Conservation (phyloP, 345 rosid genomes). For the Anacardium occidentale region DNA sequence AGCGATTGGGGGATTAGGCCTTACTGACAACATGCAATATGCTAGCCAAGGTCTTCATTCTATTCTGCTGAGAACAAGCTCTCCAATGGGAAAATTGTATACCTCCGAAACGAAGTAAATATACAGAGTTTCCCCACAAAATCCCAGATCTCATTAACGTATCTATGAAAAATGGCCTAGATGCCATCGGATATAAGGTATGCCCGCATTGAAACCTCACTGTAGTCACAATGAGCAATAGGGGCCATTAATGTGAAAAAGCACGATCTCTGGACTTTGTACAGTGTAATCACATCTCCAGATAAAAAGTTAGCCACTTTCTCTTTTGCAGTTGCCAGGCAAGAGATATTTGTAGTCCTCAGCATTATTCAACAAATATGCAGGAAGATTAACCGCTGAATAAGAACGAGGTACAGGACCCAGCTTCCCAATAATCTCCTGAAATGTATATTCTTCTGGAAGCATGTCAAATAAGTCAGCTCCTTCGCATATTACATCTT, state of each 20-base stretch:
- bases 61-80: conserved; percentile 18
- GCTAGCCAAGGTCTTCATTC: conserved; percentile 15
- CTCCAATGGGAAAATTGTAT: conserved; percentile 23
- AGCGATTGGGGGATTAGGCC: conserved; percentile 14
- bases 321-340: conserved; percentile 88
- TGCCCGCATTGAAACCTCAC: conserved; percentile 17
- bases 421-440: conserved; percentile 84
- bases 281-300: conserved; percentile 10
- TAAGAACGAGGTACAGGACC: conserved; percentile 72
- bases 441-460: conserved; percentile 88
- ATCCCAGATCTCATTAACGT: no score
- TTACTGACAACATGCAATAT: conserved; percentile 21
- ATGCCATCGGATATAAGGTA: conserved; percentile 16
- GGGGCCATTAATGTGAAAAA: conserved; percentile 18
- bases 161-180: conserved; percentile 20
- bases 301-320: conserved; percentile 53
- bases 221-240: conserved; percentile 15
- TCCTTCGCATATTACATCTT: conserved; percentile 82
- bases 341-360: conserved; percentile 67
- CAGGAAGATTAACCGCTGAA: conserved; percentile 84
- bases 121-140: no score
- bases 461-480: conserved; percentile 82
- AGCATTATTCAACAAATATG: conserved; percentile 58
- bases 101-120: conserved; percentile 18
- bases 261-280: conserved; percentile 21